Percentiles rank a stretch among this genome's conserved stretches.
phyloP scores from a whole-genome alignment of 768 basidiomycete species.

The Tylopilus sp. region DNA sequence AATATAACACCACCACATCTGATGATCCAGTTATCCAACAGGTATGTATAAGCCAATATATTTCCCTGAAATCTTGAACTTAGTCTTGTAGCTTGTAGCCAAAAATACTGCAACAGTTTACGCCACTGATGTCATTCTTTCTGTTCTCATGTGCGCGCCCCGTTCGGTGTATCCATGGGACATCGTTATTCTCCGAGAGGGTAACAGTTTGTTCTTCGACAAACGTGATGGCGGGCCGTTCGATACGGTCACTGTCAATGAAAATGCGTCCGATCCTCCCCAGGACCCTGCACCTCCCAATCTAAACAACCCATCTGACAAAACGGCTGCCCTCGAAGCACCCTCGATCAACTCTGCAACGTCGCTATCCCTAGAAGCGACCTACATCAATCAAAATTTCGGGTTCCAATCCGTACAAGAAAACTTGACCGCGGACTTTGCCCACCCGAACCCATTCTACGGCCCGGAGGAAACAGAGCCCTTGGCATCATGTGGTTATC shows the following conservation, averaged over 20 bases:
- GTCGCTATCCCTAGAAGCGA: slow-evolving; percentile 93
- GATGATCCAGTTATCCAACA: slow-evolving; percentile 97
- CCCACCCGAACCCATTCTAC: slow-evolving; percentile 94
- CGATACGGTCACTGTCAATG: slow-evolving; percentile 97
- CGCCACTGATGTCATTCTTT: slow-evolving; percentile 92
- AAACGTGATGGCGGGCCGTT: slow-evolving; percentile 97
- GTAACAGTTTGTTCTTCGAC: slow-evolving; percentile 92
- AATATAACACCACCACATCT: slow-evolving; percentile 96
- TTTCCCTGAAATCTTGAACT: slow-evolving; percentile 4
- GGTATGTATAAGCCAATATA: slow-evolving; percentile 38
- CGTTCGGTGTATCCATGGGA: slow-evolving; percentile 99
- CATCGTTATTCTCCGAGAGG: slow-evolving; percentile 91
- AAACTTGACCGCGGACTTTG: slow-evolving; percentile 64
- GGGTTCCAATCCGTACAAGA: slow-evolving; percentile 93
- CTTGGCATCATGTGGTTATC: slow-evolving; percentile 92
- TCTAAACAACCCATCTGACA: slow-evolving; percentile 73
- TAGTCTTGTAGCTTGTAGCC: slow-evolving; percentile 59
- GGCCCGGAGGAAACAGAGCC: slow-evolving; percentile 91
- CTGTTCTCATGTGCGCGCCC: slow-evolving; percentile 93
- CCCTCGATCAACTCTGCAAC: slow-evolving; percentile 92
- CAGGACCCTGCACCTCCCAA: slow-evolving; percentile 78
- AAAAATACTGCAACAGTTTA: slow-evolving; percentile 85
- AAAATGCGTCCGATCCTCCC: slow-evolving; percentile 95
- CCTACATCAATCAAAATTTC: slow-evolving; percentile 99
- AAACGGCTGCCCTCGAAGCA: slow-evolving; percentile 55